Evolutionary conservation across 106 monocot genomes (phyloP).

Genomic region (Hemerocallis citrina): DNA sequence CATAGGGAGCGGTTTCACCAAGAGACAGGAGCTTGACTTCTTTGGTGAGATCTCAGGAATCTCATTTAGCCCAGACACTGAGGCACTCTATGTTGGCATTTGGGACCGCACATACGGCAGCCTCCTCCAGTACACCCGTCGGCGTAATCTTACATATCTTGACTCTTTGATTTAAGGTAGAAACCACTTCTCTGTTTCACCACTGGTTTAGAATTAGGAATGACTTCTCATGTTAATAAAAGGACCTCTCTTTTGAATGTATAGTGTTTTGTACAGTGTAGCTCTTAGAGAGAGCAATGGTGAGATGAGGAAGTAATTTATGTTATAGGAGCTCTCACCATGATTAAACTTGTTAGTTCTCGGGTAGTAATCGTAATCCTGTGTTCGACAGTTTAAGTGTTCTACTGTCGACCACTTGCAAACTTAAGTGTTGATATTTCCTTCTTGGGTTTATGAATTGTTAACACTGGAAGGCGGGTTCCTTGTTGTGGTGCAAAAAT

Average conservation of each 20-base stretch:
- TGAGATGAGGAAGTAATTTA: not conserved
- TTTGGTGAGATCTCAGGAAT: conserved; percentile 64
- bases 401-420: too few species aligned
- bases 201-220: not conserved
- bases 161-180: conserved; percentile 35
- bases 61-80: conserved; percentile 69
- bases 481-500: too few species aligned
- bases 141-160: conserved; percentile 29
- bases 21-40: conserved; percentile 49
- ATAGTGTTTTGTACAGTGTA: conserved; percentile 1
- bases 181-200: not conserved
- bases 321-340: not conserved
- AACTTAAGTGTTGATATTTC: too few species aligned
- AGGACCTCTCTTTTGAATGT: not conserved
- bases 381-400: too few species aligned
- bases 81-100: conserved; percentile 65
- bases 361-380: too few species aligned
- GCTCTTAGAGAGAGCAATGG: not conserved
- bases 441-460: too few species aligned
- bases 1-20: conserved; percentile 28
- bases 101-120: conserved; percentile 72
- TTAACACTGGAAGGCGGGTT: too few species aligned
- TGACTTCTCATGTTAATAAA: not conserved
- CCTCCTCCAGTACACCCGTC: conserved; percentile 50
- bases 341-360: not conserved